Evolutionary conservation across 257 asterid species (phyloP), one percentile per base, ranked within the genome.

Genomic region (Plantago major): DNA sequence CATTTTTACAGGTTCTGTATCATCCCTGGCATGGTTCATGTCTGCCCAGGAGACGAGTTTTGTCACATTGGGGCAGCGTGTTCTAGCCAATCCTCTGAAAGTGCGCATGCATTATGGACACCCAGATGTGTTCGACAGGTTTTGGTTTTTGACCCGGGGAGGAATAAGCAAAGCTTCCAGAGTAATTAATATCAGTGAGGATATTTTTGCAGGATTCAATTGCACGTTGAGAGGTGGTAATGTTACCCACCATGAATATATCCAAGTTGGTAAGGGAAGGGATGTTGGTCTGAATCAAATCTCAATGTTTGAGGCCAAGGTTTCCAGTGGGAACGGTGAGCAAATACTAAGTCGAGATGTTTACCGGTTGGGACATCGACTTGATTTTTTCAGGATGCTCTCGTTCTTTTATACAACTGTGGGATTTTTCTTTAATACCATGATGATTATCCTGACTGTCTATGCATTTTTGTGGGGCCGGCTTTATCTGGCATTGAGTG

Each of bases 21-120:
- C 99, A 49, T 89, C 99, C 46, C 96, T 89, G 72, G 99, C 99
- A 60, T 93, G 95, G 99, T 93, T 93, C 77, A 93, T 93, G 99
- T 93, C 99, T 48, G 85, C 99, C 42, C 99, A 93, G 85, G 99
- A 93, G 76, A 86, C 78, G 55, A 93, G 99, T 78, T 93, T 93
- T 60, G 99, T 93, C 70, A 93, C 99, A 57, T 78, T 93, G 84
- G 99, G 99, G 59, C 97, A 93, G 78, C 99, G 99, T 50, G 99
- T 93, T 66, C 78, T 93, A 74, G 97, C 99, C 46, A 93, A 93
- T 70, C 99, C 99, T 22, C 71, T 93, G 85, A 93, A 93, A 83
- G 73, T 93, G 60, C 94, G 97, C 30, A 89, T 93, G 99, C 99
- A 93, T 80, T 89, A 93, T 63, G 99, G 99, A 56, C 99, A 93